phyloP scores from a whole-genome alignment of 768 basidiomycete genomes.

The Phaeotremella skinneri region DNA sequence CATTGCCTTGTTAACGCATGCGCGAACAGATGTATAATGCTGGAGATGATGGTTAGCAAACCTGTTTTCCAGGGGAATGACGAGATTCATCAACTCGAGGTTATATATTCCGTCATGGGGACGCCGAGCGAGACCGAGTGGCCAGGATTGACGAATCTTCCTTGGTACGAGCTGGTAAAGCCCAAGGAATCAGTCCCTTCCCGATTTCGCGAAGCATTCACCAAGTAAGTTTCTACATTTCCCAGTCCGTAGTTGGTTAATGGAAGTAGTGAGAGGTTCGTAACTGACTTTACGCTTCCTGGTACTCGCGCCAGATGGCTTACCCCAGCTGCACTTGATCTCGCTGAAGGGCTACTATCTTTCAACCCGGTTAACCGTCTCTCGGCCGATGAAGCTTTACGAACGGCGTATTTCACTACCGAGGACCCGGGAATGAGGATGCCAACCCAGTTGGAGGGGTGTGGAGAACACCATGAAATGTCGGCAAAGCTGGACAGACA shows the following conservation, averaged over 20 bases:
- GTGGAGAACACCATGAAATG: constrained; percentile 98
- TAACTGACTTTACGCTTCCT: background rate
- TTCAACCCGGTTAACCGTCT: constrained; percentile 77
- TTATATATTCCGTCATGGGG: constrained; percentile 85
- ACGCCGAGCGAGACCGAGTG: constrained; percentile 78
- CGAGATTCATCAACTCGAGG: constrained; percentile 94
- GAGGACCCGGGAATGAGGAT: constrained; percentile 72
- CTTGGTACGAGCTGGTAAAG: constrained; percentile 99
- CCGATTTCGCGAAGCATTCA: constrained; percentile 78
- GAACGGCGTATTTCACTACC: constrained; percentile 74
- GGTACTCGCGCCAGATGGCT: constrained; percentile 66
- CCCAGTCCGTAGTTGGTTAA: background rate
- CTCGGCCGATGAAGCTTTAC: constrained; percentile 75
- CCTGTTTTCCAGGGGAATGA: constrained; percentile 98
- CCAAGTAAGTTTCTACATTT: constrained; percentile 60
- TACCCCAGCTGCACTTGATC: constrained; percentile 77
- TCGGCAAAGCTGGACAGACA: constrained; percentile 86
- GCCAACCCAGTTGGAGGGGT: constrained; percentile 77
- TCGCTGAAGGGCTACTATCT: constrained; percentile 75
- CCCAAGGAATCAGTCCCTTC: constrained; percentile 72
- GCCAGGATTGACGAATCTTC: constrained; percentile 75
- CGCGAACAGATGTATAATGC: constrained; percentile 82
- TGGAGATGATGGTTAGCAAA: constrained; percentile 91
- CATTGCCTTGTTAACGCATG: background rate
- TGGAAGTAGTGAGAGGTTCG: too few relatives aligned